Conservation (phyloP, 495 filamentous ascomycete species). For the Neurospora sp. region DNA sequence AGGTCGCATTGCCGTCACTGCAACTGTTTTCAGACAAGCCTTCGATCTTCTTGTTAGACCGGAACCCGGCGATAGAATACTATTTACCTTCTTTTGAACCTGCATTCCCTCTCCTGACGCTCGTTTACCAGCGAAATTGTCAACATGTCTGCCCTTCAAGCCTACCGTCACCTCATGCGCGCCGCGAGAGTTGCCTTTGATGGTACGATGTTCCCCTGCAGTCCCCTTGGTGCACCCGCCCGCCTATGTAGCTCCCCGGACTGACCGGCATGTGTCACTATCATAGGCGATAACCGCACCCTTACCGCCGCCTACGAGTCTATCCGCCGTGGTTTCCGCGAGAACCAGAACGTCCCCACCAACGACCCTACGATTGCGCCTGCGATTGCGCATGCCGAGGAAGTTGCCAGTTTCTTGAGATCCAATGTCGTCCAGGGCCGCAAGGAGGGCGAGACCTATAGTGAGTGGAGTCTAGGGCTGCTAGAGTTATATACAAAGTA, state of each 20-base stretch:
- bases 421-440: slow-evolving; percentile 84
- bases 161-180: slow-evolving; percentile 78
- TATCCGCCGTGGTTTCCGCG: slow-evolving; percentile 62
- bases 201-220: slow-evolving; percentile 38
- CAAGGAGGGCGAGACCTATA: slow-evolving; percentile 51
- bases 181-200: slow-evolving; percentile 74
- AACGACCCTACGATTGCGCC: slow-evolving; percentile 38
- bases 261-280: slow-evolving; percentile 1
- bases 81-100: background rate
- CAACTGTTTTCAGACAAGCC: background rate
- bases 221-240: background rate
- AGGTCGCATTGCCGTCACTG: background rate
- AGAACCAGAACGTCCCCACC: slow-evolving; percentile 46
- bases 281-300: slow-evolving; percentile 54
- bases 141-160: slow-evolving; percentile 53
- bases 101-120: background rate
- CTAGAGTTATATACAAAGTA: background rate
- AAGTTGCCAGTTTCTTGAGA: slow-evolving; percentile 68
- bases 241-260: background rate
- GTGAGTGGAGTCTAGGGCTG: slow-evolving; percentile 34
- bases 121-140: background rate
- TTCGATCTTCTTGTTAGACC: background rate
- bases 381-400: slow-evolving; percentile 65
- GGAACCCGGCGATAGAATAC: background rate
- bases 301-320: slow-evolving; percentile 58